Percentiles rank a stretch among this genome's conserved stretches.
These are phyloP conservation scores for Acer yangbiense DNA, from an alignment of 345 rosid species.

Conservation along the genomic window DNA sequence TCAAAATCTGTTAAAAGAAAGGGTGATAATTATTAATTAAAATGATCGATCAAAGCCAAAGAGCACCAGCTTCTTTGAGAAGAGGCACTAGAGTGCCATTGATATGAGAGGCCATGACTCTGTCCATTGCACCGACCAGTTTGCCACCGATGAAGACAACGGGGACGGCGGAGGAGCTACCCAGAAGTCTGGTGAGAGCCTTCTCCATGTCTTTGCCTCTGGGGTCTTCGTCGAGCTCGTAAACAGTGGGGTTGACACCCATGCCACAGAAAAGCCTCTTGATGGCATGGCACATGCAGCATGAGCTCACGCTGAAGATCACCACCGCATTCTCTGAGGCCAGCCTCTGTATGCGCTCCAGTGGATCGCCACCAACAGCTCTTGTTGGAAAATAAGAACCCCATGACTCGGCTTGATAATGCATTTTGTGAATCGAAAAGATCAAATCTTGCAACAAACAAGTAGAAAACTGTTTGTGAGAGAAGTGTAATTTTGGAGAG, in stretches of 20 bases:
- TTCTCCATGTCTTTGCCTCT: constrained; percentile 64
- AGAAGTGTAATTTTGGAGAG: constrained; percentile 6
- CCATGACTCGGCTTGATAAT: constrained; percentile 61
- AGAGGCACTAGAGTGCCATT: constrained; percentile 94
- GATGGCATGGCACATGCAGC: constrained; percentile 97
- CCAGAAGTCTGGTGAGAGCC: constrained; percentile 63
- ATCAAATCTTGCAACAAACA: not conserved
- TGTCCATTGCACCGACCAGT: constrained; percentile 87
- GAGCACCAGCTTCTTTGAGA: constrained; percentile 90
- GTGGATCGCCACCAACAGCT: constrained; percentile 33
- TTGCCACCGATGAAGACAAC: constrained; percentile 95
- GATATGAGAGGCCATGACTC: constrained; percentile 93
- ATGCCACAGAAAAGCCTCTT: constrained; percentile 84
- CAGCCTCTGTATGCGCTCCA: constrained; percentile 61
- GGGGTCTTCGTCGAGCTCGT: constrained; percentile 88
- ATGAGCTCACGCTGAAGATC: constrained; percentile 80
- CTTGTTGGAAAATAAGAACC: constrained; percentile 41
- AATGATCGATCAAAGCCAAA: constrained; percentile 60
- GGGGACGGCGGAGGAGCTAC: constrained; percentile 69
- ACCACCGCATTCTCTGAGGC: constrained; percentile 91
- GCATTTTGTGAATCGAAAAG: constrained; percentile 36
- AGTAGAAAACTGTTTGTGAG: not conserved
- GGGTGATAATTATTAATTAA: too few species aligned
- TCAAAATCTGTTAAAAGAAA: not conserved
- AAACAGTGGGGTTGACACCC: constrained; percentile 92